Base-by-base conservation (phyloP, 176 grass and related monocot genomes). In the Phoenix dactylifera region DNA sequence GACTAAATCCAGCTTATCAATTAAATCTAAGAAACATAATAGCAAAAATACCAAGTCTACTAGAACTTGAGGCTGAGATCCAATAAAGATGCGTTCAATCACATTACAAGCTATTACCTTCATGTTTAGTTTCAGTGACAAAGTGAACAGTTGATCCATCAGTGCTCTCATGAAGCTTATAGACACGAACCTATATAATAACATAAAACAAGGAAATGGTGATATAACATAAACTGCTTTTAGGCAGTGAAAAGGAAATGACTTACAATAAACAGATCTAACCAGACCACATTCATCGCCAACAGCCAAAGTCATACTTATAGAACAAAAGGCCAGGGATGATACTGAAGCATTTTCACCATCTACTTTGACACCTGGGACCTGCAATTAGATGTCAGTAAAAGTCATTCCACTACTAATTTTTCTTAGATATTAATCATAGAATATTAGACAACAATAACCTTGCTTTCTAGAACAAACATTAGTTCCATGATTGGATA, bases 261-360 rank as follows among this genome's bases (percentile, higher is more conserved):
- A 35, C 28, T 44, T 49, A 24, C 28, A 52, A 49, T n/a, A 18
- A 73, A 19, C 18, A 6, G 60, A 74, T 77, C 90, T 89, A 79
- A 96, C 91, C 91, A 96, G 70, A 77, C 91, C 91, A 70, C 80
- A 85, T 68, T 85, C 77, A 74, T 85, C 60, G 55, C 91, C 91
- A 80, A 96, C 83, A 72, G 86, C 86, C 65, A 96, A 70, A 58
- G 74, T 87, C 80, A 87, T 59, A 80, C 56, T 87, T 72, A 59
- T 55, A 58, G 80, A 61, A 64, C 91, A 90, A 87, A 90, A 85
- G 15, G 64, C 80, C 22, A 96, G 68, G 51, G 80, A 77, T 72
- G 91, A 90, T 79, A 90, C 80, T 62, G 86, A 51, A 66, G 76
- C 49, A 76, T 79, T 82, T 71, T 39, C 78, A 51, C 64, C 72